phyloP scores from a whole-genome alignment of 441 rosid genomes.

The Metrosideros polymorpha region DNA sequence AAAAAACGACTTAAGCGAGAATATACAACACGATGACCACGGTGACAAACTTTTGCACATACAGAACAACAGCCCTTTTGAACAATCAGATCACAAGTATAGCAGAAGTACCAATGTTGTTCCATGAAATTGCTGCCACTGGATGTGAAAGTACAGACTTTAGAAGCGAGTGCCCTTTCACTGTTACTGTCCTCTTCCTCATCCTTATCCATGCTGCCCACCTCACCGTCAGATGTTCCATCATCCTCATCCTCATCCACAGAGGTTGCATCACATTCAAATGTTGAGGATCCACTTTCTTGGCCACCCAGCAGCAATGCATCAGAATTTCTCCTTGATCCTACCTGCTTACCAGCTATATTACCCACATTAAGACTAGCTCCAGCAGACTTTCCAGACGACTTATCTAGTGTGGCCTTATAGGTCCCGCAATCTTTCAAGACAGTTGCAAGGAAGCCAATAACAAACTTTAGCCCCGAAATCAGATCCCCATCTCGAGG shows the following conservation, averaged over 20 bases:
- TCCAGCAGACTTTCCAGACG: conserved; percentile 41
- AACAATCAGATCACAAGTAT: conserved; percentile 97
- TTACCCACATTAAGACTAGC: conserved; percentile 38
- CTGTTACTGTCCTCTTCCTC: conserved; percentile 95
- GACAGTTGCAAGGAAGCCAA: conserved; percentile 80
- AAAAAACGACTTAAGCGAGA: conserved; percentile 98
- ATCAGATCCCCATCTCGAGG: conserved; percentile 63
- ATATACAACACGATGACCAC: conserved; percentile 99
- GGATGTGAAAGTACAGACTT: conserved; percentile 98
- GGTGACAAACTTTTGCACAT: conserved; percentile 99
- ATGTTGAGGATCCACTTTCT: conserved; percentile 68
- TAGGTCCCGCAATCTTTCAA: conserved; percentile 59
- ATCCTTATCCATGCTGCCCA: conserved; percentile 97
- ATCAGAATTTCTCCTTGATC: conserved; percentile 72
- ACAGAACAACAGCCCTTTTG: conserved; percentile 99
- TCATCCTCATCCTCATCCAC: conserved; percentile 99
- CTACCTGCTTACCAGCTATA: conserved; percentile 51
- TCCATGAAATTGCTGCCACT: conserved; percentile 99
- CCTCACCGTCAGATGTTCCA: conserved; percentile 99
- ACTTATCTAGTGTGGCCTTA: conserved; percentile 40
- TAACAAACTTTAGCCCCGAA: conserved; percentile 83
- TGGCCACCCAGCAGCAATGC: conserved; percentile 64
- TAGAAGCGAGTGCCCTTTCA: conserved; percentile 92
- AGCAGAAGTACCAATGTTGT: conserved; percentile 99
- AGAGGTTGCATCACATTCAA: conserved; percentile 98